These are phyloP conservation scores for Russula emetica DNA, from an alignment of 768 basidiomycete species.

Conservation along the genomic window DNA sequence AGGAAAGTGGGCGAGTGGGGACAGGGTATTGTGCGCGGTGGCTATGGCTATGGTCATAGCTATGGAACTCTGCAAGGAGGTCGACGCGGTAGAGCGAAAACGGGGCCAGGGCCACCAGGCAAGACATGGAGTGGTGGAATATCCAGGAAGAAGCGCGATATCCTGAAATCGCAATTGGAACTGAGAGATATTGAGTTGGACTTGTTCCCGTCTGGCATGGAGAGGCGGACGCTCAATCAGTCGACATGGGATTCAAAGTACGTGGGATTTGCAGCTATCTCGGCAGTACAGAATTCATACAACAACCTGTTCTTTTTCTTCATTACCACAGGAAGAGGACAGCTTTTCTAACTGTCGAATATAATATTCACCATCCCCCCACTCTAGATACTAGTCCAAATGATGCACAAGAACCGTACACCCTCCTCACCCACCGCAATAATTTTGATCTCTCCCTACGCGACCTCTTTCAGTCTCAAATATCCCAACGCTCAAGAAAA, in stretches of 20 bases:
- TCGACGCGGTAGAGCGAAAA: conserved; percentile 32
- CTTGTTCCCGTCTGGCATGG: conserved; percentile 78
- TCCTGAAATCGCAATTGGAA: conserved; percentile 65
- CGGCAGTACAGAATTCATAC: conserved; percentile 6
- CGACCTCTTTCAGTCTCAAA: conserved; percentile 44
- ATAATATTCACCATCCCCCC: conserved; percentile 56
- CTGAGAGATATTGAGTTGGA: conserved; percentile 68
- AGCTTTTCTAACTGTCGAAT: conserved; percentile 67
- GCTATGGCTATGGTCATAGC: conserved; percentile 58
- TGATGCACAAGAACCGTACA: conserved; percentile 40
- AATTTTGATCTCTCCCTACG: conserved; percentile 48
- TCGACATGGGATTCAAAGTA: conserved; percentile 82
- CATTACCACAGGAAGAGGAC: conserved; percentile 52
- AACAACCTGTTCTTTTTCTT: background rate
- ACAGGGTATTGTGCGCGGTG: conserved; percentile 58
- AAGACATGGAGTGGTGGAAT: conserved; percentile 32
- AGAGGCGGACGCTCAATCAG: conserved; percentile 68
- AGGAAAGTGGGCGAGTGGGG: conserved; percentile 74
- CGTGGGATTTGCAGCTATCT: conserved; percentile 18
- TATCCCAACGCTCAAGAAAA: conserved; percentile 39
- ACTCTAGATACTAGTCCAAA: conserved; percentile 42
- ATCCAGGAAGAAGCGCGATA: conserved; percentile 56
- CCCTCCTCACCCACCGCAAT: conserved; percentile 63
- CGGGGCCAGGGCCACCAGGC: conserved; percentile 36
- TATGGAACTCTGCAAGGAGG: conserved; percentile 37